Conservation (phyloP, 2,329 filamentous ascomycete species). For the Colletotrichum sp. region DNA sequence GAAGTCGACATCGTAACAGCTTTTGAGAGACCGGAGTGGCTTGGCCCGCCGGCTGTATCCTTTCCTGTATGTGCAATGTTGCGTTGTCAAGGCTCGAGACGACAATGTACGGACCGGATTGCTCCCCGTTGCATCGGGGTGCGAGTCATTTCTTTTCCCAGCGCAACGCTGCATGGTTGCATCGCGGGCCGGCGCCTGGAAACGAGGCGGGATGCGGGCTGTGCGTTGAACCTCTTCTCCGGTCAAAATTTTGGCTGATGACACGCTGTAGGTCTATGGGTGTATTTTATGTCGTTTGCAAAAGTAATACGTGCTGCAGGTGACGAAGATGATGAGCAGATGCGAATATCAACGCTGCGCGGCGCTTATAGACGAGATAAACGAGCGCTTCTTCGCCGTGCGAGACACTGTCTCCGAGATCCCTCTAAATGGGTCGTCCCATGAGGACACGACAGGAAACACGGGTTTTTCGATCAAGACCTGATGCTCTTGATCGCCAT, state of each 20-base stretch:
- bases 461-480: background rate
- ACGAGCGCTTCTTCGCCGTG: background rate
- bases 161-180: background rate
- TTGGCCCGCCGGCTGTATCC: background rate
- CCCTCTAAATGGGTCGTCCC: background rate
- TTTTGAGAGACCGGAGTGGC: background rate
- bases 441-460: background rate
- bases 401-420: background rate
- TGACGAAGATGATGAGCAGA: background rate
- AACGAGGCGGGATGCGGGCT: background rate
- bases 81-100: background rate
- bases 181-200: background rate
- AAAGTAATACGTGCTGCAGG: background rate
- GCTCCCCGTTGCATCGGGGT: background rate
- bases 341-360: background rate
- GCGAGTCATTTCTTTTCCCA: background rate
- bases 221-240: background rate
- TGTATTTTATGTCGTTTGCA: background rate
- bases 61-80: background rate
- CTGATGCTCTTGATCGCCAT: background rate
- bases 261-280: background rate
- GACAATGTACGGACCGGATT: background rate
- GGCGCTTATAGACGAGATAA: background rate
- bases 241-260: background rate
- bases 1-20: background rate